phyloP scores from a whole-genome alignment of 2,329 filamentous ascomycete genomes.

The Colletotrichum gloeosporioides region DNA sequence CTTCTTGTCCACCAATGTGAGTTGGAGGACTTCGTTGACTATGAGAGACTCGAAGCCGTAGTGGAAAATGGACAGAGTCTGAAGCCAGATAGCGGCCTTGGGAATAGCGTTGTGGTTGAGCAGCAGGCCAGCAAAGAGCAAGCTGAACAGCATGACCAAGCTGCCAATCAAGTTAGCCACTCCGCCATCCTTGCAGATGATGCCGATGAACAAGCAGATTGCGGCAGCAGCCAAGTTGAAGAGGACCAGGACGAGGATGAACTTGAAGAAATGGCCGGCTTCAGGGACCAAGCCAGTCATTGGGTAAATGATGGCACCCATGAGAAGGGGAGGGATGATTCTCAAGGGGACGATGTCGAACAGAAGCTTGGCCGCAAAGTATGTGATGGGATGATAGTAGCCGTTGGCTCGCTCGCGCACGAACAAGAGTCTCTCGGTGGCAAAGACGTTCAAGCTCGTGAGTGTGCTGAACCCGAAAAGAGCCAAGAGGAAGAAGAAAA shows the following conservation, averaged over 20 bases:
- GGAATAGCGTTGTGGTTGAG: conserved; percentile 96
- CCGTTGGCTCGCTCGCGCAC: conserved; percentile 94
- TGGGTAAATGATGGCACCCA: conserved; percentile 95
- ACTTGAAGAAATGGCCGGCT: conserved; percentile 84
- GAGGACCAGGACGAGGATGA: conserved; percentile 88
- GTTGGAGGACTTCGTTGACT: conserved; percentile 92
- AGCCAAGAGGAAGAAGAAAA: conserved; percentile 97
- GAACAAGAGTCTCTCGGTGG: conserved; percentile 87
- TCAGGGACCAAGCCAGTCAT: conserved; percentile 94
- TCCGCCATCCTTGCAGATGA: conserved; percentile 88
- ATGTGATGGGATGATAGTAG: conserved; percentile 92
- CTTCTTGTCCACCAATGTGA: conserved; percentile 91
- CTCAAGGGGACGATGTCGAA: conserved; percentile 97
- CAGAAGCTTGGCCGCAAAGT: conserved; percentile 95
- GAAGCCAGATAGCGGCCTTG: conserved; percentile 83
- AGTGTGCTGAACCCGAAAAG: conserved; percentile 97
- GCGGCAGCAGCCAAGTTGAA: conserved; percentile 95
- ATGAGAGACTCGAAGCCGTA: conserved; percentile 96
- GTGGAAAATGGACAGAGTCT: conserved; percentile 95
- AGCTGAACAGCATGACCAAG: conserved; percentile 95
- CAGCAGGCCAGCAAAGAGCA: conserved; percentile 91
- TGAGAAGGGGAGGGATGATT: conserved; percentile 91
- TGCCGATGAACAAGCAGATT: conserved; percentile 95
- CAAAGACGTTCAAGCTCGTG: conserved; percentile 92
- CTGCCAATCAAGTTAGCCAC: conserved; percentile 95